Evolutionary conservation across 352 stramenopile species (phyloP), one percentile per base, ranked within the genome.

Genomic region (Phytophthora syringae): DNA sequence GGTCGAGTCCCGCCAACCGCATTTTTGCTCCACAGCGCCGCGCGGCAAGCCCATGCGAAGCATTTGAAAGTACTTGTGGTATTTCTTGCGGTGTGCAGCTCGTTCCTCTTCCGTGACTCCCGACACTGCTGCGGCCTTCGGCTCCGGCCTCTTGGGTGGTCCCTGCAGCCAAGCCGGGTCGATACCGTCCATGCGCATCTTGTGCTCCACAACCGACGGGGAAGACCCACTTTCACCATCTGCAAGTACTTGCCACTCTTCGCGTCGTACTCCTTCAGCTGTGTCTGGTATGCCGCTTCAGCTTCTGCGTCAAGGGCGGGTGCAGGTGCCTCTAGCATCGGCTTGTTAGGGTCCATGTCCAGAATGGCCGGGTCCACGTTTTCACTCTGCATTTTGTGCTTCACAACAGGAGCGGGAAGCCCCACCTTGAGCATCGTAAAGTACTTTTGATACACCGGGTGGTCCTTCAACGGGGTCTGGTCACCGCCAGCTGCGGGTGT

Each of bases 21-120:
- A 95, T 95, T 62, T 93, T 94, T 95, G 87, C 69, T 95, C 82
- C 1, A 95, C 87, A n/a, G 82, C 86, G 25, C 80, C 80, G 28
- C 82, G 83, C 2, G 87, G 79, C 11, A 94, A 72, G 1, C 87
- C 87, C 58, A 92, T 79, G 5, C 85, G 82, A 45, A 95, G 72
- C 87, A 94, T 95, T 53, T 88, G 74, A 53, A 95, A 94, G 57
- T 92, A 95, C 65, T 94, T 92, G 21, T 76, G 72, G 59, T 92
- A 94, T 67, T 92, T 94, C 24, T 86, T 68, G 27, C 71, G 72
- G 60, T 93, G 82, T 1, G 78, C 76, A 7, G 62, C 74, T 28
- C 88, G 72, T 34, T 91, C 78, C 9, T 79, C 78, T 13, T 85
- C 82, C 0, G 75, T 83, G 7, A 79, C 57, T 4, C 67, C 70